Evolutionary conservation across 2,329 filamentous ascomycete species (phyloP).

Genomic region (Colletotrichum melonis): DNA sequence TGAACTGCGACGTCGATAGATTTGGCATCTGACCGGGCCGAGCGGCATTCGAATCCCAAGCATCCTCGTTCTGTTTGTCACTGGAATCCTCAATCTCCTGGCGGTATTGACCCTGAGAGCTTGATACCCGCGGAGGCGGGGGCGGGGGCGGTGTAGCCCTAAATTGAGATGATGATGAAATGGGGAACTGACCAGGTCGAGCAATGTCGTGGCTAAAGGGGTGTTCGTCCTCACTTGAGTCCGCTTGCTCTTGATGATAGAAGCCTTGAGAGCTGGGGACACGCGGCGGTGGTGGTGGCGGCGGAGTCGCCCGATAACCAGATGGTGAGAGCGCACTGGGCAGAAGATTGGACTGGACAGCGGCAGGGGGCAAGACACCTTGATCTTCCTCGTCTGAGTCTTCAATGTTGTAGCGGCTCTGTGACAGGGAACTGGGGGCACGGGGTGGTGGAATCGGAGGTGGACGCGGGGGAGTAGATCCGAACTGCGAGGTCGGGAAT

Average conservation of each 20-base stretch:
- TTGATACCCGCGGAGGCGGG: slow-evolving; percentile 12
- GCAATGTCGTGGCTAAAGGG: slow-evolving; percentile 5
- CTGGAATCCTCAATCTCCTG: slow-evolving; percentile 12
- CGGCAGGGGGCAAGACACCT: slow-evolving; percentile 11
- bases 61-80: slow-evolving; percentile 29
- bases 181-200: slow-evolving; percentile 35
- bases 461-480: not conserved
- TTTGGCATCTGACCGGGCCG: slow-evolving; percentile 19
- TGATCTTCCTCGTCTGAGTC: slow-evolving; percentile 22
- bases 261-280: slow-evolving; percentile 18
- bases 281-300: slow-evolving; percentile 18
- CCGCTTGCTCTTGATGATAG: slow-evolving; percentile 31
- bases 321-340: slow-evolving; percentile 4
- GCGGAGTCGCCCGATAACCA: not conserved
- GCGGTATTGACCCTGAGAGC: slow-evolving; percentile 13
- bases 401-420: slow-evolving; percentile 1
- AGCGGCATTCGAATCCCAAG: slow-evolving; percentile 22
- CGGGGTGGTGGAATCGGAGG: slow-evolving; percentile 2
- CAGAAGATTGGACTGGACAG: not conserved
- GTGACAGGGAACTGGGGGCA: slow-evolving; percentile 5
- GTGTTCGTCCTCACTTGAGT: slow-evolving; percentile 34
- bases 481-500: not conserved
- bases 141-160: slow-evolving; percentile 20
- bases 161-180: slow-evolving; percentile 34
- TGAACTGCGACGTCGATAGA: slow-evolving; percentile 29